Base-by-base conservation (phyloP, 768 basidiomycete species). In the Gautieria morchelliformis region DNA sequence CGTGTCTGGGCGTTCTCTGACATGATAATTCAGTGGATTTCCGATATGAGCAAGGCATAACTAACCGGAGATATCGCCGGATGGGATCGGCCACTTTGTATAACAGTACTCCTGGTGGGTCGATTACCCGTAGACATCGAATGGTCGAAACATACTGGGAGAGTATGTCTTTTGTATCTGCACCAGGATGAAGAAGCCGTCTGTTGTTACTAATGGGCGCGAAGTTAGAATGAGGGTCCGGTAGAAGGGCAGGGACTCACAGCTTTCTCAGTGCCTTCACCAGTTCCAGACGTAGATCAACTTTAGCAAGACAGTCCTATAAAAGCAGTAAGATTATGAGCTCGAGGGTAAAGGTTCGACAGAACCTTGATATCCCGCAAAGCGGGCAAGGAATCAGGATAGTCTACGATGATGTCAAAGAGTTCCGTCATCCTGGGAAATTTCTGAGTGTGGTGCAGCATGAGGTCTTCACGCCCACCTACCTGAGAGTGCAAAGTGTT, bases 321-420 rank as follows among this genome's bases (percentile, higher is more conserved):
- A 2, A 15, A 37, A 14, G 15, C 44, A 20, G 22, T 49, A 9
- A 3, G 48, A 14, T 12, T 24, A 22, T 7, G 24, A 49, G 48
- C 24, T 9, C 22, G 22, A 33, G 32, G 4, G 48, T 20, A 33
- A 49, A 17, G 15, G n/a, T 5, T 27, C 19, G 8, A 20, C 53
- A 68, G 22, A 59, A 90, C 93, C 72, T 82, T 87, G 19, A 98
- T 75, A 70, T 99, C 96, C 57, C 87, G 78, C 19, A 98, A 71
- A 0, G 93, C 93, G 4, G 85, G 83, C 61, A 74, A 76, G 0
- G 94, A 95, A 59, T 93, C 89, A 0, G 95, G 93, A 63, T 83
- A 94, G 64, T 95, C 91, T 56, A 97, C 84, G 58, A 98, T 95
- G 56, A 98, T 96, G 62, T 95, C 92, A 66, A 96, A 98, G 19